Evolutionary conservation across 305 asterid species (phyloP), one percentile per base, ranked within the genome.

Genomic region (Fraxinus greggii): DNA sequence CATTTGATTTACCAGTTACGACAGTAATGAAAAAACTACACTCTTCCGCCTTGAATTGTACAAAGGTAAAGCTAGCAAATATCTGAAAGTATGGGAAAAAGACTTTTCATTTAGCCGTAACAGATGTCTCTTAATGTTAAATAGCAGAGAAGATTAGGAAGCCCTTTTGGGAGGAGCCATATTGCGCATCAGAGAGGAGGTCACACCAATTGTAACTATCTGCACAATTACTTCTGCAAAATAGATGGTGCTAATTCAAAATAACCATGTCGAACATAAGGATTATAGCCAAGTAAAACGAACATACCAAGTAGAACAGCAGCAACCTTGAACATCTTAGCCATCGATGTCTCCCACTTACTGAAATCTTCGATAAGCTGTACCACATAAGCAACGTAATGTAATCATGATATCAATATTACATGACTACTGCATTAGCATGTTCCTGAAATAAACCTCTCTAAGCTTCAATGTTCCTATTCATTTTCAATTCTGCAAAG

Each of bases 91-190:
- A 38, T 21, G 45, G 45, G 12, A 70, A 56, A 65, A 21, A 15
- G 12, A 3, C 38, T 4, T 29, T 21, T 61, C 63, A 45, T 51
- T 32, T 61, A 9, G 72, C 83, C 33, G 24, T 7, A 40, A 7
- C 40, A 63, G 42, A 0, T 29, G 79, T 33, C 19, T 24, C 72
- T 79, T 35, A 21, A 54, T 59, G 70, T 7, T n/a, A 54, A 54
- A 70, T 38, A 17, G 76, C n/a, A 15, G 6, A 32, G 21, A 42
- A 29, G 21, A 77, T 88, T 76, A 90, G 12, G 89, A 86, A 0
- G 91, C 84, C 73, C 91, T 90, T 84, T 89, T 89, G 77, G 92
- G 93, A 82, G 90, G 91, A 85, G 91, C 92, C 92, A 89, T 88
- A 83, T 89, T 88, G 84, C 59, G 80, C 75, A 88, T 77, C 78